Evolutionary conservation across 2,329 filamentous ascomycete species (phyloP).

Genomic region (Botrytis porri): DNA sequence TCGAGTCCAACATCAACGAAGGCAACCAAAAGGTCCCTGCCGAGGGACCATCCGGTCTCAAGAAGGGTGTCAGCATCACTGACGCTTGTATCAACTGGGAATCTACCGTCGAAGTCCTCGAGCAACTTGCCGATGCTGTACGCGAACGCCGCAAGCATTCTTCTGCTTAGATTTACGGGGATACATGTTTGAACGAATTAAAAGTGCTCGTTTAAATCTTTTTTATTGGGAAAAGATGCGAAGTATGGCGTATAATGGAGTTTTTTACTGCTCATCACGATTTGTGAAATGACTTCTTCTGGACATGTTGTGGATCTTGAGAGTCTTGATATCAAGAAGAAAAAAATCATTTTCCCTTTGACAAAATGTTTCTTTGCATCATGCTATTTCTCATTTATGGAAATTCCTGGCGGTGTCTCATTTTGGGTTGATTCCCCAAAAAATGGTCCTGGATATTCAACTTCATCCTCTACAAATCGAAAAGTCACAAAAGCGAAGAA

Average conservation of each 20-base stretch:
- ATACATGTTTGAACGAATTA: background rate
- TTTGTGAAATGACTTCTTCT: background rate
- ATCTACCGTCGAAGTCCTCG: conserved; percentile 73
- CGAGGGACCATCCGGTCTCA: conserved; percentile 73
- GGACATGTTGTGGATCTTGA: conserved; percentile 2
- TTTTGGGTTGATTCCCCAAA: background rate
- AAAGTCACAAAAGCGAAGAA: background rate
- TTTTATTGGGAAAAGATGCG: background rate
- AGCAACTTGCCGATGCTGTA: conserved; percentile 82
- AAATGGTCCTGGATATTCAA: conserved; percentile 6
- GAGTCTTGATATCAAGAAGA: background rate
- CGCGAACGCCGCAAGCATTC: conserved; percentile 59
- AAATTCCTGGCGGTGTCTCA: background rate
- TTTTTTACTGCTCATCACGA: conserved; percentile 1
- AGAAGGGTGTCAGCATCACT: conserved; percentile 91
- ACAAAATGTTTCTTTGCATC: background rate
- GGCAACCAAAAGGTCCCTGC: conserved; percentile 82
- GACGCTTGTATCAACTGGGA: conserved; percentile 97
- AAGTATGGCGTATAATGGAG: conserved; percentile 12
- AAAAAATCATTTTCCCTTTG: background rate
- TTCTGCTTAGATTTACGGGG: background rate
- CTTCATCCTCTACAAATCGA: background rate
- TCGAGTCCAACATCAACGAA: conserved; percentile 96
- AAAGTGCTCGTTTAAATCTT: background rate
- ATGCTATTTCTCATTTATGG: background rate